Base-by-base conservation (phyloP, 208 protist genomes). In the Trypanosoma conorhini region DNA sequence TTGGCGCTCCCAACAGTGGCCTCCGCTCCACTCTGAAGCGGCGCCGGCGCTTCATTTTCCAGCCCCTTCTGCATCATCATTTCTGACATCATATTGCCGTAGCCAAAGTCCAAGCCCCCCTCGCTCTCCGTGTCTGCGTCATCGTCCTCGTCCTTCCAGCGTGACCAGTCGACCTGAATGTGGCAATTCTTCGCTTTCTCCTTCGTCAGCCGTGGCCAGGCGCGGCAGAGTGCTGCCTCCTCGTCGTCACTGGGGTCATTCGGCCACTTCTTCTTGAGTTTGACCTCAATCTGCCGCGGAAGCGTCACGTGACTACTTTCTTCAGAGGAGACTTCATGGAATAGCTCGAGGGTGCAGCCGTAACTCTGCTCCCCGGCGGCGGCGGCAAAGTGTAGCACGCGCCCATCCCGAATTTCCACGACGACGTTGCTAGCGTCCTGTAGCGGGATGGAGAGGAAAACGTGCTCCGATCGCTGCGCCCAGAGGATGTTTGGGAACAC, bases 121-220 rank as follows among this genome's bases (percentile, higher is more conserved):
- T 75, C 68, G 26, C 50, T 76, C 5, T 73, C 80, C 31, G 40
- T 79, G 8, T 74, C 80, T 15, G 38, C 44, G 35, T 48, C 58
- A 21, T 86, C 83, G 28, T 95, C 88, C 26, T 83, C 85, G 64
- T 97, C 89, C 61, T 82, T 82, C 90, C 92, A 97, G 30, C 79
- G 80, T 0, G 76, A 63, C 90, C 92, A 97, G 80, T 97, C 92
- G 21, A 97, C 86, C 42, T 83, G 77, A 70, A 97, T 93, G 68
- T 86, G 77, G 33, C 46, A 48, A 61, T 89, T 74, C 51, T 89
- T 92, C n/a, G 50, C 60, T 69, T 87, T 89, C 22, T 83, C 72
- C 62, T 79, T 72, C 3, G 85, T 91, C 35, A 97, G 79, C 12
- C 92, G 87, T 54, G 88, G 87, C 90, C 92, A 97, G 12, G 50